Percentiles rank a stretch among this genome's conserved stretches.
These are phyloP conservation scores for Pseudogymnoascus verrucosus DNA, from an alignment of 2,329 filamentous ascomycete species.

Conservation along the genomic window DNA sequence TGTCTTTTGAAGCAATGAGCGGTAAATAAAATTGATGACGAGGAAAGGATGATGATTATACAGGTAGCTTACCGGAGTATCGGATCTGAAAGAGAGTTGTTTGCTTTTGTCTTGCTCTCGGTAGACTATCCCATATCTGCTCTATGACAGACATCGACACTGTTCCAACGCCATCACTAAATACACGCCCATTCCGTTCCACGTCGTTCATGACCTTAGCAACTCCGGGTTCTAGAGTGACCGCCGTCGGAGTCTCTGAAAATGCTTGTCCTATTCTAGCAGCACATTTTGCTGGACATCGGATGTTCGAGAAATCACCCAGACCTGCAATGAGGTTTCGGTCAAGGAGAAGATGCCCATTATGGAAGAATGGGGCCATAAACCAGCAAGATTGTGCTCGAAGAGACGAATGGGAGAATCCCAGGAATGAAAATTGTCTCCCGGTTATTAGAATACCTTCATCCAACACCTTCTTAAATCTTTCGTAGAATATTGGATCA, in stretches of 20 bases:
- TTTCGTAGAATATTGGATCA: slow-evolving; percentile 43
- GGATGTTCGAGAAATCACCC: slow-evolving; percentile 43
- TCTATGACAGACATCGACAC: slow-evolving; percentile 54
- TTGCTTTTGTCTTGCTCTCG: slow-evolving; percentile 34
- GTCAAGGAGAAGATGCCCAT: slow-evolving; percentile 28
- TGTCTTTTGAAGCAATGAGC: too few species aligned
- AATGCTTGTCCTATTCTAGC: slow-evolving; percentile 59
- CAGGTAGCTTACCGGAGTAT: slow-evolving; percentile 43
- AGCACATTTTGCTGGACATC: slow-evolving; percentile 48
- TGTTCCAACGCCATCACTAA: slow-evolving; percentile 74
- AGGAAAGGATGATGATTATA: neutral
- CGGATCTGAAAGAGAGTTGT: slow-evolving; percentile 70
- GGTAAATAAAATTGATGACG: too few species aligned
- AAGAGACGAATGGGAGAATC: slow-evolving; percentile 73
- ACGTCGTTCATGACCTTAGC: slow-evolving; percentile 43
- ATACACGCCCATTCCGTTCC: slow-evolving; percentile 47
- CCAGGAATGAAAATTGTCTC: slow-evolving; percentile 57
- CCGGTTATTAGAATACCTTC: slow-evolving; percentile 57
- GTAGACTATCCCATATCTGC: slow-evolving; percentile 50
- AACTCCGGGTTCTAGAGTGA: slow-evolving; percentile 36
- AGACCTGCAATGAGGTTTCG: slow-evolving; percentile 35
- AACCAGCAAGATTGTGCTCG: slow-evolving; percentile 65
- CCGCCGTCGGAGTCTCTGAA: slow-evolving; percentile 61
- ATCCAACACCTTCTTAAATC: slow-evolving; percentile 53
- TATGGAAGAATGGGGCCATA: slow-evolving; percentile 39